Evolutionary conservation across 345 rosid genomes (phyloP), one percentile per base, ranked within the genome.

Genomic region (Salix brachista): DNA sequence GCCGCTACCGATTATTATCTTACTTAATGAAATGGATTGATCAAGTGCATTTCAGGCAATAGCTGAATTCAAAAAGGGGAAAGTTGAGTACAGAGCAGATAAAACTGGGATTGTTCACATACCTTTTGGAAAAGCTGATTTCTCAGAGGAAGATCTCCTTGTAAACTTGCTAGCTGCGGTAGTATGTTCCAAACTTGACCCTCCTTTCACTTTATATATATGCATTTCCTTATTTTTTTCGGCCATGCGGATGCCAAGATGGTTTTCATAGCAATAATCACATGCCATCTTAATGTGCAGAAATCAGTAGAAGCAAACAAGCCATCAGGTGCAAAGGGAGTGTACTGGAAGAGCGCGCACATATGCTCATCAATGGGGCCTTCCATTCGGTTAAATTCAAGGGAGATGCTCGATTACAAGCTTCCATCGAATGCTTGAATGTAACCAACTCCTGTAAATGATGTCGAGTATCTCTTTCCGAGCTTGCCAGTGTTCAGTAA

Each of bases 301-400:
- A 96, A 88, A 90, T 96, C 98, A 8, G 86, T 93, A 64, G 99
- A 96, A 85, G 75, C 91, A 65, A 96, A 96, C 97, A 93, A 89
- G 89, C 99, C 99, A 65, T 83, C 90, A 67, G 99, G 99, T 71
- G 99, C 98, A 3, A 96, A 91, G 83, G 98, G 97, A 81, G 98
- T 92, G 74, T 93, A 96, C 83, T 96, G 99, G 99, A 93, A 88
- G 85, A 92, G 97, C 67, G 92, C 95, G 2, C 90, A 86, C 78
- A 80, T 93, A 77, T 96, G 99, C 88, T 89, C 98, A 5, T 92
- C 99, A 4, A 96, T 96, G 98, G 99, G 99, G 68, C 98, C 98
- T 73, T 96, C 99, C 17, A 89, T 90, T 81, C 86, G 89, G 84
- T 81, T 96, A 83, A 93, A 89, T 82, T 85, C 83, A 74, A 92